Base-by-base conservation (phyloP, 139 green algal species). In the Spirogloea muscicola region DNA sequence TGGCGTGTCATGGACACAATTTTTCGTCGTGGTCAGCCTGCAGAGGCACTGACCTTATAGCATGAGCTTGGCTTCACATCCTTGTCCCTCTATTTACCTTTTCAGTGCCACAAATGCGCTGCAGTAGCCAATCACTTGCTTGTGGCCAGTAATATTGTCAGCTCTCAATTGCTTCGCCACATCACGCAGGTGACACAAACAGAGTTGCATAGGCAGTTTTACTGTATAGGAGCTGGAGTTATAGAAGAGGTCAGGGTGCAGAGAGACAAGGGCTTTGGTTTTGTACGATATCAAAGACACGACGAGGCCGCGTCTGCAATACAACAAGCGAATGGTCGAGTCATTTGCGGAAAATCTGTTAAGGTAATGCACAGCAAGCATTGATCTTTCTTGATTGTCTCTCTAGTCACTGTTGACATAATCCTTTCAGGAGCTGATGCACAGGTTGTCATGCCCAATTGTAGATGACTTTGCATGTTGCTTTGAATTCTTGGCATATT, bases 291-390 rank as follows among this genome's bases (percentile, higher is more conserved):
- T 38, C 59, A 38, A 25, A 40, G 60, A 3, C 70, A 79, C 37
- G 62, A 79, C 9, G 70, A 79, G 61, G 70, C 70, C 2, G 70
- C 70, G 6, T 16, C 44, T 9, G 70, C 70, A 31, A 79, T 79
- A 29, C 60, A 77, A 9, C 25, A 25, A 3, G 61, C 29, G 41
- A 79, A 79, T 13, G 70, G 70, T 0, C 70, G 60, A 25, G 61
- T 79, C 63, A 79, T 79, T 29, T 79, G 70, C 25, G 70, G 70
- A 18, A 79, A 79, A 29, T 77, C 68, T 59, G 68, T 77, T 38
- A 77, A 77, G 68, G 68, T 77, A 21, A 65, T 34, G 18, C 63
- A 13, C 34, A 10, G 13, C 13, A 10, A 25, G 10, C 43, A 51
- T 51, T 51, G 10, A 51, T 51, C 43, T 10, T 25, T 29, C 3